A percentile compares a stretch with the other conserved stretches of the same genome.
Conservation (phyloP, 345 rosid genomes). For the Raphanus sativus region DNA sequence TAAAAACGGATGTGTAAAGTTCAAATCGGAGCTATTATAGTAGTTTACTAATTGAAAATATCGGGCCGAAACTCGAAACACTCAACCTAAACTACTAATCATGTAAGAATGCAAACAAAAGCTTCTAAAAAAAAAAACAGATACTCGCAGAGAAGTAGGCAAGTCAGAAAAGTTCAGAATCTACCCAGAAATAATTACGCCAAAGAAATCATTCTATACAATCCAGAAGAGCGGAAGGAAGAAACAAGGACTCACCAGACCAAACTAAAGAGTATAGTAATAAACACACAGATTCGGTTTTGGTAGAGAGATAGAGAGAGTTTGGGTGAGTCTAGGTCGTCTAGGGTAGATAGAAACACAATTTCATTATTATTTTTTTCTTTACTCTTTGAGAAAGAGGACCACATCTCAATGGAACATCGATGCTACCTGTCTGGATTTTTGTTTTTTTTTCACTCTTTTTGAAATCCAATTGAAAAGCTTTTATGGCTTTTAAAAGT, state of each 20-base stretch:
- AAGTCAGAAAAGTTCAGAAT: background rate
- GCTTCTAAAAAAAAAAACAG: background rate
- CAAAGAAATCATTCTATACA: too few relatives aligned
- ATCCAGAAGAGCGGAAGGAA: background rate
- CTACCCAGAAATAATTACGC: background rate
- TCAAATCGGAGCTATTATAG: too few relatives aligned
- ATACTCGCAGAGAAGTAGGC: background rate
- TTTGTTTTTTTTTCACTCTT: background rate
- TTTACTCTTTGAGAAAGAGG: background rate
- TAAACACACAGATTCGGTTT: background rate
- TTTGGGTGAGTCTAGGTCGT: conserved; percentile 8
- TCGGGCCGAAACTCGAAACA: too few relatives aligned
- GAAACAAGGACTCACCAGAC: background rate
- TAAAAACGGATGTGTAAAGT: background rate
- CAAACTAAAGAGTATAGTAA: background rate
- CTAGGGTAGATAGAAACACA: background rate
- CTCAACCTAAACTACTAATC: too few relatives aligned
- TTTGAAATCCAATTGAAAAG: background rate
- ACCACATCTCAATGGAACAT: background rate
- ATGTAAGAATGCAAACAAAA: background rate
- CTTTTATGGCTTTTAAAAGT: background rate
- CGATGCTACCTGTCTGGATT: background rate
- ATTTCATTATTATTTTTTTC: too few relatives aligned
- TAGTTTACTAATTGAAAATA: too few relatives aligned
- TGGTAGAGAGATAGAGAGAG: background rate